These are phyloP conservation scores for Iris pallida DNA, from an alignment of 116 monocot species.

Conservation along the genomic window DNA sequence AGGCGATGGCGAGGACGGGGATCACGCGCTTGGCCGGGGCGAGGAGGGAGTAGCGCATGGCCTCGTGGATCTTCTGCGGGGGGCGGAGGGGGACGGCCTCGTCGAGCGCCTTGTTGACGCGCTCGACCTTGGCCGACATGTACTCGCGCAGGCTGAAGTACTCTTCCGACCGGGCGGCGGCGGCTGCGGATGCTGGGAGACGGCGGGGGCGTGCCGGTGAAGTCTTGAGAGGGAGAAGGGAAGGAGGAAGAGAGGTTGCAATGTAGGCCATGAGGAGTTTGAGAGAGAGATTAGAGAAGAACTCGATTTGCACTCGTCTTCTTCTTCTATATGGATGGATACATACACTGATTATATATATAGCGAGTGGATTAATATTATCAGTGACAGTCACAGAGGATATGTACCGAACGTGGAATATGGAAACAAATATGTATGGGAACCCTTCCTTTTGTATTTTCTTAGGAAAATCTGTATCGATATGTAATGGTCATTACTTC, in stretches of 20 bases:
- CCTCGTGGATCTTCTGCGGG: conserved; percentile 39
- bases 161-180: background rate
- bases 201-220: background rate
- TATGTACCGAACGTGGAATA: too few relatives aligned
- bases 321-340: too few relatives aligned
- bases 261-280: background rate
- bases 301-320: too few relatives aligned
- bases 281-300: too few relatives aligned
- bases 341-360: too few relatives aligned
- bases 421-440: too few relatives aligned
- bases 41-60: conserved; percentile 55
- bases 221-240: background rate
- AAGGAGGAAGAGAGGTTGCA: background rate
- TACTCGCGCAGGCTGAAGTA: conserved; percentile 39
- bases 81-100: conserved; percentile 22
- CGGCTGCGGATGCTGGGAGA: background rate
- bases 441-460: too few relatives aligned
- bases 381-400: too few relatives aligned
- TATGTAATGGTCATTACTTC: too few relatives aligned
- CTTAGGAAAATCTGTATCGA: too few relatives aligned
- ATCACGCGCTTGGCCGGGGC: conserved; percentile 56
- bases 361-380: too few relatives aligned
- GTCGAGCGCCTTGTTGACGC: conserved; percentile 39
- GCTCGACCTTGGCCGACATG: conserved; percentile 27
- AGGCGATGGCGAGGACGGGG: conserved; percentile 47